phyloP scores from a whole-genome alignment of 768 basidiomycete genomes.

The Pisolithus orientalis region DNA sequence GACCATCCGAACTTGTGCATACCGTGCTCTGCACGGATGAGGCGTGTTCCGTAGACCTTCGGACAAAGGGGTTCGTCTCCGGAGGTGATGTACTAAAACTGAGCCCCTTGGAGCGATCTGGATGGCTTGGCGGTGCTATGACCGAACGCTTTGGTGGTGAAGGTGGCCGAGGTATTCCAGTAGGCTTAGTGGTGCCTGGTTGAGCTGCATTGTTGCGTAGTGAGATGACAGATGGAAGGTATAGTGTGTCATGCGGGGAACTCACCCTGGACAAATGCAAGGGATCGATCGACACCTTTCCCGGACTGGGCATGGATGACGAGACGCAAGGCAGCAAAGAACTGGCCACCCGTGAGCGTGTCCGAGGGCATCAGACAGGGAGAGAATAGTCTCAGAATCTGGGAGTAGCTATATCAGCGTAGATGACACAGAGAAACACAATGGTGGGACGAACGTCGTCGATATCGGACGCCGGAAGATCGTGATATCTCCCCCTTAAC shows the following conservation, averaged over 20 bases:
- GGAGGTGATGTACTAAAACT: conserved; percentile 14
- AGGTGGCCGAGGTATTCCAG: conserved; percentile 4
- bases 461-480: conserved; percentile 44
- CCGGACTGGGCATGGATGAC: conserved; percentile 58
- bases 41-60: conserved; percentile 15
- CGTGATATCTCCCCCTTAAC: conserved; percentile 64
- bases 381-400: conserved; percentile 65
- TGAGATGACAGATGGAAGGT: conserved; percentile 3
- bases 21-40: not conserved
- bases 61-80: conserved; percentile 26
- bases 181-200: conserved; percentile 3
- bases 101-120: conserved; percentile 19
- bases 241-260: conserved; percentile 1
- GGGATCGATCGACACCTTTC: conserved; percentile 52
- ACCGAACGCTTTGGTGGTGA: conserved; percentile 21
- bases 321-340: conserved; percentile 69
- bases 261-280: conserved; percentile 76
- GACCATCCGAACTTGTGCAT: conserved; percentile 4
- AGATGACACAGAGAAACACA: not conserved
- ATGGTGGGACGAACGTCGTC: conserved; percentile 44
- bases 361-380: conserved; percentile 49
- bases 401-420: not conserved
- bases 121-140: conserved; percentile 22
- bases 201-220: conserved; percentile 13
- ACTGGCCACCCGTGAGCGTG: conserved; percentile 59